Evolutionary conservation across 768 basidiomycete genomes (phyloP).

Genomic region (Pleurotus pulmonarius): DNA sequence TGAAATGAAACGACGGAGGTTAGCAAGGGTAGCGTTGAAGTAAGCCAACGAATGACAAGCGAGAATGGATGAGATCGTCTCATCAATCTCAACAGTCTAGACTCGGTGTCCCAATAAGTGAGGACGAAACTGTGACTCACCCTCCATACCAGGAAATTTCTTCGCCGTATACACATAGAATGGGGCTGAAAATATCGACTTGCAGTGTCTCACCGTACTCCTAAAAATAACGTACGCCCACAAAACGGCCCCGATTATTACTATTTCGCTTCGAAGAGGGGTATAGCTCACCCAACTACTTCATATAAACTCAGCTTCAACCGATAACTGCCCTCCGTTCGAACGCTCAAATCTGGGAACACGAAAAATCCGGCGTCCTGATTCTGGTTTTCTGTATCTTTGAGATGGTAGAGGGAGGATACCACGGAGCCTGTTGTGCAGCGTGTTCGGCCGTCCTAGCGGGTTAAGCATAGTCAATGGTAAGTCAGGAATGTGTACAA

Average conservation of each 20-base stretch:
- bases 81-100: too few relatives aligned
- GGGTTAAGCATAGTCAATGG: background rate
- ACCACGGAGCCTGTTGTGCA: conserved; percentile 92
- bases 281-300: conserved; percentile 71
- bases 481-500: too few relatives aligned
- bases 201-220: conserved; percentile 85
- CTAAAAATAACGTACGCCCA: conserved; percentile 34
- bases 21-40: background rate
- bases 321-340: conserved; percentile 89
- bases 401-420: conserved; percentile 86
- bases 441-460: conserved; percentile 81
- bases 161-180: conserved; percentile 97
- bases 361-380: conserved; percentile 92
- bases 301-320: conserved; percentile 76
- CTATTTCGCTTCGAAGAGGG: too few relatives aligned
- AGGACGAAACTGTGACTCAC: conserved; percentile 33
- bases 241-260: too few relatives aligned
- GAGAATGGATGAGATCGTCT: too few relatives aligned
- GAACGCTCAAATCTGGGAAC: conserved; percentile 90
- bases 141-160: conserved; percentile 96
- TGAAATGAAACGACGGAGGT: background rate
- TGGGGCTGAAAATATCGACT: conserved; percentile 80
- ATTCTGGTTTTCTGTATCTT: conserved; percentile 56
- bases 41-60: background rate
- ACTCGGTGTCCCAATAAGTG: too few relatives aligned